These are phyloP conservation scores for Escovopsis sp. DNA, from an alignment of 2,329 filamentous ascomycete species.

Conservation along the genomic window DNA sequence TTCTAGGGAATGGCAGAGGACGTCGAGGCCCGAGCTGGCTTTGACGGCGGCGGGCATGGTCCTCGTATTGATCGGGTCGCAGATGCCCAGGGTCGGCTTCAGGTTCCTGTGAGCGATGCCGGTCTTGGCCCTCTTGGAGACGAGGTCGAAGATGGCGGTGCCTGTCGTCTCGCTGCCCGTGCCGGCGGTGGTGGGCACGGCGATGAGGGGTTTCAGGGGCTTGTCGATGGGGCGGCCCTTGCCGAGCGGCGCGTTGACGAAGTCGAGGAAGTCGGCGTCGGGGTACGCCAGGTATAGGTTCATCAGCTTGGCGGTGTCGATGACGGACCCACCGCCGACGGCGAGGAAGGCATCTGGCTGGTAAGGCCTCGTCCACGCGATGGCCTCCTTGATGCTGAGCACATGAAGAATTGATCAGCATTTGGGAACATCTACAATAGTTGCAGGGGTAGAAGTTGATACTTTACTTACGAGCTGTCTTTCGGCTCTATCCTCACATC, in stretches of 20 bases:
- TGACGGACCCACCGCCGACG: constrained; percentile 80
- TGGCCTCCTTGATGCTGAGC: constrained; percentile 67
- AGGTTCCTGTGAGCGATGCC: constrained; percentile 90
- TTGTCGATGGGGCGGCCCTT: constrained; percentile 65
- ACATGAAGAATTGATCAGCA: constrained; percentile 2
- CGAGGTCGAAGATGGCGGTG: constrained; percentile 93
- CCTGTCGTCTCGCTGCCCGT: constrained; percentile 91
- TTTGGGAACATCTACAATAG: no score
- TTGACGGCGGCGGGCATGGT: constrained; percentile 95
- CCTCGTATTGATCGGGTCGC: constrained; percentile 71
- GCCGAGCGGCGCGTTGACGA: constrained; percentile 89
- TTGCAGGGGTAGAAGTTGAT: not conserved
- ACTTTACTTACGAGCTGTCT: constrained; percentile 58
- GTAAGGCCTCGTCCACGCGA: constrained; percentile 69
- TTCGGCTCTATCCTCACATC: constrained; percentile 80
- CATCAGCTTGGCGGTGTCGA: constrained; percentile 97
- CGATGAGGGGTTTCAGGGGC: constrained; percentile 59
- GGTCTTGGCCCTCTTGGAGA: constrained; percentile 80
- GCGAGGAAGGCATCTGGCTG: constrained; percentile 80
- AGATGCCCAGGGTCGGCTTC: constrained; percentile 87
- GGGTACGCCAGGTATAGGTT: constrained; percentile 88
- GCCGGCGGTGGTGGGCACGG: constrained; percentile 69
- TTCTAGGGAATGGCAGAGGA: constrained; percentile 88
- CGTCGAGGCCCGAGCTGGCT: constrained; percentile 81
- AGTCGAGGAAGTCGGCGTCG: constrained; percentile 88